Percentiles rank a stretch among this genome's conserved stretches.
phyloP scores from a whole-genome alignment of 352 stramenopile genomes.

The Pythium brachiatum region DNA sequence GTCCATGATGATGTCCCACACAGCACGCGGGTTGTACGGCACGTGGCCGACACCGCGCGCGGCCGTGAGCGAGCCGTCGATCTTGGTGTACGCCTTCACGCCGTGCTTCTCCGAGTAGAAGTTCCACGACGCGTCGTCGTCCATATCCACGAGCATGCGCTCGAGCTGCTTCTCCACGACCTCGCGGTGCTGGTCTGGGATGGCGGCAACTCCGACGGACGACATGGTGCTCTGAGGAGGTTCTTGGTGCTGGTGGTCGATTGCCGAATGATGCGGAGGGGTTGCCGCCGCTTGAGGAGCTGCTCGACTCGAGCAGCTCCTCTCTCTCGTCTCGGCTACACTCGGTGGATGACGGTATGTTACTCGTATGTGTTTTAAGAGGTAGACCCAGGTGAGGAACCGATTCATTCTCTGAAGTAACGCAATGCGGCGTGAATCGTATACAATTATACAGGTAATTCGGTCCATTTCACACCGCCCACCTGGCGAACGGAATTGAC shows the following conservation, averaged over 20 bases:
- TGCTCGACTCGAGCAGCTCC: background rate
- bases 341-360: background rate
- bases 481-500: background rate
- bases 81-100: constrained; percentile 59
- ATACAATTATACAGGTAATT: background rate
- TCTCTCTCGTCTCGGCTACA: background rate
- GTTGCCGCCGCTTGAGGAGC: background rate
- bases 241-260: background rate
- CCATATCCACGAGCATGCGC: constrained; percentile 53
- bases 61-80: constrained; percentile 59
- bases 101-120: constrained; percentile 68
- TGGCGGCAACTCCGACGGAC: constrained; percentile 35
- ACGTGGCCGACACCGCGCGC: constrained; percentile 52
- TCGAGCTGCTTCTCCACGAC: constrained; percentile 50
- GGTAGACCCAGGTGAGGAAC: background rate
- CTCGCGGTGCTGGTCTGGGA: constrained; percentile 50
- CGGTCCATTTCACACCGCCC: background rate
- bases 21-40: constrained; percentile 46
- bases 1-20: constrained; percentile 55
- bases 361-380: background rate
- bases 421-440: background rate
- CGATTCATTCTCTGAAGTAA: background rate
- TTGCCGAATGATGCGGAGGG: background rate
- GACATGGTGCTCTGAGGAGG: constrained; percentile 19
- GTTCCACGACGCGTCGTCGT: constrained; percentile 53